Evolutionary conservation across 495 filamentous ascomycete genomes (phyloP).

Genomic region (Xylaria nigripes): DNA sequence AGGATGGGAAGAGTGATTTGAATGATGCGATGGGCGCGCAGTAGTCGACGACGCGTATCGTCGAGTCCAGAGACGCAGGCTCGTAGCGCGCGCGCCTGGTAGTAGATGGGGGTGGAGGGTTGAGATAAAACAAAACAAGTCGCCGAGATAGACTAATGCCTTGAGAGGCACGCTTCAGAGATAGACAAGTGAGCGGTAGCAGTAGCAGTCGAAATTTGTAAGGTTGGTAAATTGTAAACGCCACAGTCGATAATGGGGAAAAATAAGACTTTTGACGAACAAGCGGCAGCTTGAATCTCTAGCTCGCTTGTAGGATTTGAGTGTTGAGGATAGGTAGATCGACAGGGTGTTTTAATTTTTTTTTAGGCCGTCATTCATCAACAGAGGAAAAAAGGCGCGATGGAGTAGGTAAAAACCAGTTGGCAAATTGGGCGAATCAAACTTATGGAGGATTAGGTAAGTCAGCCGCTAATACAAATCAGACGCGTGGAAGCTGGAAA

Average conservation of each 20-base stretch:
- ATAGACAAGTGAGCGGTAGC: not conserved
- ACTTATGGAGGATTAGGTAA: not conserved
- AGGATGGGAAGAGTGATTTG: not conserved
- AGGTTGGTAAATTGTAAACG: too few species aligned
- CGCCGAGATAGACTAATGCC: not conserved
- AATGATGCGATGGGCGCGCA: not conserved
- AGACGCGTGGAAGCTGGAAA: not conserved
- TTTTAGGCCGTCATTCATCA: conserved; percentile 10
- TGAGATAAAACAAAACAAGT: conserved; percentile 1
- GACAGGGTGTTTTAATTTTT: conserved; percentile 2
- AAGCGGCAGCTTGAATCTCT: not conserved
- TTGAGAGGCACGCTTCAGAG: not conserved
- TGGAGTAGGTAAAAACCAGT: not conserved
- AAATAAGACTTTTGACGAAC: not conserved
- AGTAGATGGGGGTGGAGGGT: not conserved
- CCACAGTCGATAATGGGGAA: not conserved
- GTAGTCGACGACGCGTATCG: not conserved
- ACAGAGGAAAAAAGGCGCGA: conserved; percentile 3
- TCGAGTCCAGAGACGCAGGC: not conserved
- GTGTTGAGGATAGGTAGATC: conserved; percentile 2
- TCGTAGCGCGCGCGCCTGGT: not conserved
- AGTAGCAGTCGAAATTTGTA: not conserved
- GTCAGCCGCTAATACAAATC: not conserved
- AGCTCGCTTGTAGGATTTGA: not conserved
- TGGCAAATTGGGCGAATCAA: not conserved